phyloP scores from a whole-genome alignment of 1,284 basidiomycete genomes.

The Fomitopsis pinicola region DNA sequence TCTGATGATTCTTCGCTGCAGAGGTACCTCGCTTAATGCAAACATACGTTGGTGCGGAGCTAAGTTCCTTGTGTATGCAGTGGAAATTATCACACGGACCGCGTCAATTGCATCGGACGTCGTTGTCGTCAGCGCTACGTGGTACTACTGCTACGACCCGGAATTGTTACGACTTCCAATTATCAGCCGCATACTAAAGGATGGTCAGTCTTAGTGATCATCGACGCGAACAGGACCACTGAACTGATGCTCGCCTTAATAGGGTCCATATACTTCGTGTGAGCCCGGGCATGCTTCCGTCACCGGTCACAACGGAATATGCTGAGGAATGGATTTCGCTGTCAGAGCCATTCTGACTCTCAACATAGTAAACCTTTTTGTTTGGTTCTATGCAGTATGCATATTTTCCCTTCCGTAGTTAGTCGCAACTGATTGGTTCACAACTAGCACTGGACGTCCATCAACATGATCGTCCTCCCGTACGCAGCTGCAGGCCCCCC shows the following conservation, averaged over 20 bases:
- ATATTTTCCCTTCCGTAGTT: background rate
- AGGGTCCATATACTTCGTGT: background rate
- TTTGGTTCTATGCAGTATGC: background rate
- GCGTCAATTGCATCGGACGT: background rate
- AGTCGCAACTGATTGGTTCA: background rate
- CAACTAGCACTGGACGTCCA: background rate
- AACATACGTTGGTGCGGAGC: background rate
- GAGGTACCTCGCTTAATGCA: background rate
- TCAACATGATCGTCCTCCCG: background rate
- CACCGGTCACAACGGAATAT: too few species aligned
- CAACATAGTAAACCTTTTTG: background rate
- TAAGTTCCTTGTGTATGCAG: background rate
- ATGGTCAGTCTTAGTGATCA: background rate
- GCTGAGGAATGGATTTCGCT: too few species aligned
- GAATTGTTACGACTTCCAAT: background rate
- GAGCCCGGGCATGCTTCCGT: background rate
- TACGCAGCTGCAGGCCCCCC: background rate
- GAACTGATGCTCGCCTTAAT: background rate
- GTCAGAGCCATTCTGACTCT: background rate
- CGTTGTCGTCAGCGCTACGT: background rate
- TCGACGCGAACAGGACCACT: too few species aligned
- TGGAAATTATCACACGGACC: background rate
- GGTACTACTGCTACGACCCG: background rate
- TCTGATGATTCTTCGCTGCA: background rate
- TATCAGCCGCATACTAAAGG: background rate